Conservation (phyloP, 1,284 basidiomycete species). For the Ceratorhiza oryzae-sativae region DNA sequence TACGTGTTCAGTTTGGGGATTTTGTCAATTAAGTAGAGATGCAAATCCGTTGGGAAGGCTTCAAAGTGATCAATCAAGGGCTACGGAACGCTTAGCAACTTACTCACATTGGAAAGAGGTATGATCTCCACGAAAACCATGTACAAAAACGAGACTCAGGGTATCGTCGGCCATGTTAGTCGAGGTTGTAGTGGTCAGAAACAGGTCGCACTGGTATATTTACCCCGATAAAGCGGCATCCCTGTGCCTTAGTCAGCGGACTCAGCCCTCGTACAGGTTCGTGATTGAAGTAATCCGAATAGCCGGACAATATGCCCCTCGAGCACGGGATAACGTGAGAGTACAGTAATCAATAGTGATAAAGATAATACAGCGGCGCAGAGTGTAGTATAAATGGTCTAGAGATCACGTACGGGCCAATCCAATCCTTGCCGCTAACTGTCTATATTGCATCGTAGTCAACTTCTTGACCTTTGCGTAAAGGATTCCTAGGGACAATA, state of each 20-base stretch:
- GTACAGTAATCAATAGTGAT: slow-evolving; percentile 7
- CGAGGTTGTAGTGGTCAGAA: background rate
- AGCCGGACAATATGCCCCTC: background rate
- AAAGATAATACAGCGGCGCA: slow-evolving; percentile 22
- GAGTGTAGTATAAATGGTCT: background rate
- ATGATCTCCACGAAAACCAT: slow-evolving; percentile 60
- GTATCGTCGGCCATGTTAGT: background rate
- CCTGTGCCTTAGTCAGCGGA: slow-evolving; percentile 10
- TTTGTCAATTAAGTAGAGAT: slow-evolving; percentile 52
- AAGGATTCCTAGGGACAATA: slow-evolving; percentile 68
- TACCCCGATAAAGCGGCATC: background rate
- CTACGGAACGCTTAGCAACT: too few relatives aligned
- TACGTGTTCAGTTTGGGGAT: slow-evolving; percentile 56
- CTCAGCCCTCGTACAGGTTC: background rate
- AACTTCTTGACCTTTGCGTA: slow-evolving; percentile 71
- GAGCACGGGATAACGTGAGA: background rate
- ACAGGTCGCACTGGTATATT: background rate
- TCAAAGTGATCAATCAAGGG: background rate
- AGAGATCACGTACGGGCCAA: slow-evolving; percentile 35
- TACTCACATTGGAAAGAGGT: slow-evolving; percentile 49
- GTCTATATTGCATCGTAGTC: slow-evolving; percentile 74
- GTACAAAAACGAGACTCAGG: slow-evolving; percentile 62
- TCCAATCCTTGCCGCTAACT: slow-evolving; percentile 84
- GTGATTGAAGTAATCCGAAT: background rate
- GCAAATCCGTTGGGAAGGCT: slow-evolving; percentile 61